These are phyloP conservation scores for Candida arabinofermentans DNA, from an alignment of 805 yeast species.

Conservation along the genomic window DNA sequence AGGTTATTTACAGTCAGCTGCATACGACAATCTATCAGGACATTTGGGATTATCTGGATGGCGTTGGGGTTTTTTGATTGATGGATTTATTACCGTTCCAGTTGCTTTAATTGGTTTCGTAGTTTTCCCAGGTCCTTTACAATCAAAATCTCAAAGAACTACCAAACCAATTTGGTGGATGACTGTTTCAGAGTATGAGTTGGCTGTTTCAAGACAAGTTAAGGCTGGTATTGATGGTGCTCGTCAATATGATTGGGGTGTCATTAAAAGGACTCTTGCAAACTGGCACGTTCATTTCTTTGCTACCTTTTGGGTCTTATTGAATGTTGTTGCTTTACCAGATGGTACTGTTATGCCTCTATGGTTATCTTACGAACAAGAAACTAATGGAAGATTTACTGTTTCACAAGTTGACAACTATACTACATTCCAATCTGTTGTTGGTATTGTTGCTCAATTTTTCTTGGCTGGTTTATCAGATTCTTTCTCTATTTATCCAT, in stretches of 20 bases:
- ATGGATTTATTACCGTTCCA: slow-evolving; percentile 55
- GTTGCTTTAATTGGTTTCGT: slow-evolving; percentile 51
- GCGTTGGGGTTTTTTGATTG: slow-evolving; percentile 68
- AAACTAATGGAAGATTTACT: slow-evolving; percentile 23
- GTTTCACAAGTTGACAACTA: slow-evolving; percentile 35
- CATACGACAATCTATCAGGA: slow-evolving; percentile 38
- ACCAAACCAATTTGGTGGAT: slow-evolving; percentile 28
- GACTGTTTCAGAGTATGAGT: slow-evolving; percentile 22
- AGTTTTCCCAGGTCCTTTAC: slow-evolving; percentile 49
- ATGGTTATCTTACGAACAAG: slow-evolving; percentile 32
- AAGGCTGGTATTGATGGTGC: slow-evolving; percentile 33
- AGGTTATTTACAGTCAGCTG: slow-evolving; percentile 43
- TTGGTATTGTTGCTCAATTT: slow-evolving; percentile 39
- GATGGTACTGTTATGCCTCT: slow-evolving; percentile 39
- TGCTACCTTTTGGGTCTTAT: slow-evolving; percentile 43
- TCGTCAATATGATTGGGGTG: slow-evolving; percentile 27
- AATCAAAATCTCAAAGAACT: slow-evolving; percentile 16
- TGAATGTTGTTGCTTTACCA: slow-evolving; percentile 37
- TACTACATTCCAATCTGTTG: slow-evolving; percentile 38
- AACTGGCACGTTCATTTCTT: slow-evolving; percentile 58
- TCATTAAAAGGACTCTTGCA: slow-evolving; percentile 46
- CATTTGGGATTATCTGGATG: slow-evolving; percentile 52
- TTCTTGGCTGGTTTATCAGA: slow-evolving; percentile 36
- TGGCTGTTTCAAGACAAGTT: slow-evolving; percentile 39
- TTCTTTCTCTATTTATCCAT: slow-evolving; percentile 34